phyloP scores from a whole-genome alignment of 257 asterid genomes.

The Cruciata laevipes region DNA sequence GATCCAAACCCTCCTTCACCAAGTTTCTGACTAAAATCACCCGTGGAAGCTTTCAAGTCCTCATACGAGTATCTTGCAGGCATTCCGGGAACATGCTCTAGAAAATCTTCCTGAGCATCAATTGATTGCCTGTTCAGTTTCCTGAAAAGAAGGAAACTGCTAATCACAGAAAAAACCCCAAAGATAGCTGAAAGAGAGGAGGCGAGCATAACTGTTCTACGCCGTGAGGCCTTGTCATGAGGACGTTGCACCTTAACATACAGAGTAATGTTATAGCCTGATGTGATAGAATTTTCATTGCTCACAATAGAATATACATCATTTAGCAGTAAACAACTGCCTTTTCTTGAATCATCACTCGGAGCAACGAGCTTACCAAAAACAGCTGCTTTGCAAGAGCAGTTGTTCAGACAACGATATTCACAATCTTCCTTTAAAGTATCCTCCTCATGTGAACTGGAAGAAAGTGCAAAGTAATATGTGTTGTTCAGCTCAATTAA shows the following conservation, averaged over 20 bases:
- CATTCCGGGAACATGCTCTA: neutral
- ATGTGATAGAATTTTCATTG: neutral
- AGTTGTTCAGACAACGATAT: slow-evolving; percentile 15
- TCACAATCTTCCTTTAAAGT: slow-evolving; percentile 11
- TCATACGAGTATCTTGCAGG: neutral
- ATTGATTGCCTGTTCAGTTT: neutral
- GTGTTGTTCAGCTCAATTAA: slow-evolving; percentile 13
- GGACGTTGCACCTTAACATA: slow-evolving; percentile 17
- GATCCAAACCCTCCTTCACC: neutral
- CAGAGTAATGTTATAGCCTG: neutral
- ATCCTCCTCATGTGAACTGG: neutral
- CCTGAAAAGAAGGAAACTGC: neutral
- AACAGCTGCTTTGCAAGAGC: slow-evolving; percentile 23
- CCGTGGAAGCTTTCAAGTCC: neutral
- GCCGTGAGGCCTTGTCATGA: neutral
- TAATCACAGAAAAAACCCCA: neutral
- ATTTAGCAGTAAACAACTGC: slow-evolving; percentile 12
- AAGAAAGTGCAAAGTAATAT: neutral
- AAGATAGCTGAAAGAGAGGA: neutral
- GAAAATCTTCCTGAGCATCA: neutral
- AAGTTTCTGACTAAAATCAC: neutral
- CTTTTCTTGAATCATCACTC: neutral
- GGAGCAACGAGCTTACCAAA: neutral
- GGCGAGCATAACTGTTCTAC: neutral
- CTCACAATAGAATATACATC: slow-evolving; percentile 11